A percentile compares a stretch with the other conserved stretches of the same genome.
phyloP scores from a whole-genome alignment of 768 basidiomycete species.

The Tubosaeta sp. region DNA sequence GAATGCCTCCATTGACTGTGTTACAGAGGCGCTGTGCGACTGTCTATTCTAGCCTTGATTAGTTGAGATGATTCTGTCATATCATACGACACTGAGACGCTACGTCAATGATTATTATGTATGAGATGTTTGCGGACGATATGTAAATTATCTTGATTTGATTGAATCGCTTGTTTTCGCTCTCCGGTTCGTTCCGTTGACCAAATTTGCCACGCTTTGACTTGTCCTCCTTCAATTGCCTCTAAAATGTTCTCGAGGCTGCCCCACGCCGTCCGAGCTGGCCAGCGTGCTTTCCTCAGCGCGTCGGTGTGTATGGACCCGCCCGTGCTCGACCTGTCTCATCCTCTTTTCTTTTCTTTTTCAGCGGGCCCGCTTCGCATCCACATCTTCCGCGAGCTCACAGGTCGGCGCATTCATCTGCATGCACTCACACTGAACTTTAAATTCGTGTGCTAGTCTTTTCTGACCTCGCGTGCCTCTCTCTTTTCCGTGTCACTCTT shows the following conservation, averaged over 20 bases:
- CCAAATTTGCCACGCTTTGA: constrained; percentile 34
- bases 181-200: constrained; percentile 50
- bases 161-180: constrained; percentile 14
- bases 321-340: constrained; percentile 11
- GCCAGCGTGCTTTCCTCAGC: constrained; percentile 46
- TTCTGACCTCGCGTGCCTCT: constrained; percentile 66
- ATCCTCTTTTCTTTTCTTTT: not conserved
- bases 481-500: constrained; percentile 72
- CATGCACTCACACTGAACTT: not conserved
- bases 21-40: constrained; percentile 62
- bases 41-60: constrained; percentile 48
- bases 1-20: constrained; percentile 20
- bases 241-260: constrained; percentile 80
- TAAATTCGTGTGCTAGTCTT: constrained; percentile 39
- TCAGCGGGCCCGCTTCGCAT: constrained; percentile 66
- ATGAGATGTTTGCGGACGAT: constrained; percentile 12
- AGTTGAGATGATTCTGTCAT: constrained; percentile 7
- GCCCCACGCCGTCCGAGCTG: constrained; percentile 67
- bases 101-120: constrained; percentile 15
- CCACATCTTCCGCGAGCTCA: constrained; percentile 55
- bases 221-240: constrained; percentile 36
- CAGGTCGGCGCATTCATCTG: constrained; percentile 49
- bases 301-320: constrained; percentile 41
- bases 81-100: constrained; percentile 15
- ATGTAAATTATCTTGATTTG: constrained; percentile 28